These are phyloP conservation scores for Cytidiella melzeri DNA, from an alignment of 768 basidiomycete species.

Conservation along the genomic window DNA sequence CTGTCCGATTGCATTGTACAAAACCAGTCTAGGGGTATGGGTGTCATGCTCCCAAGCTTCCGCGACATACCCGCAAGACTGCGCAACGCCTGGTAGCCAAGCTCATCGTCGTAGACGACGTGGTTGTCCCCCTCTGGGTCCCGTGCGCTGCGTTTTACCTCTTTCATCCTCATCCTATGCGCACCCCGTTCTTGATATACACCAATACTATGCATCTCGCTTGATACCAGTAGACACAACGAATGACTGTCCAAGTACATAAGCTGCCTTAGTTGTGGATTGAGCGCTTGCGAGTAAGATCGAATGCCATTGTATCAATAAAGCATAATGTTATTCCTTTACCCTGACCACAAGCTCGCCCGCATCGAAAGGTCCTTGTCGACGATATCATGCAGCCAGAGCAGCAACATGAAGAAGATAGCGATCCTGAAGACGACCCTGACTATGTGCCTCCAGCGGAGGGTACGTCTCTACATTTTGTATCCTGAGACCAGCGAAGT, in stretches of 20 bases:
- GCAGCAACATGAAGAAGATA: constrained; percentile 20
- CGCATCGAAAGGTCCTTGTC: neutral
- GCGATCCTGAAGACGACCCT: constrained; percentile 64
- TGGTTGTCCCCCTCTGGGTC: too few species aligned
- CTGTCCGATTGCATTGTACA: neutral
- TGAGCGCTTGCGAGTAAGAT: neutral
- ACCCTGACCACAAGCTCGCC: neutral
- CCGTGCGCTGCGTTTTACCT: too few species aligned
- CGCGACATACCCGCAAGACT: neutral
- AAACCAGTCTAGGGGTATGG: neutral
- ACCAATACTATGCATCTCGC: neutral
- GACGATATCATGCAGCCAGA: neutral
- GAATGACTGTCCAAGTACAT: too few species aligned
- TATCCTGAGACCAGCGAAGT: neutral
- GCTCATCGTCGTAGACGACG: too few species aligned
- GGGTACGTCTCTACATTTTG: constrained; percentile 26
- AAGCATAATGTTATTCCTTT: constrained; percentile 1
- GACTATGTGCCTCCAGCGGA: constrained; percentile 58
- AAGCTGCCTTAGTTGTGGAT: too few species aligned
- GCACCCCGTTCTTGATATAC: neutral
- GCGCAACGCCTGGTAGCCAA: too few species aligned
- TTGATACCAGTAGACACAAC: neutral
- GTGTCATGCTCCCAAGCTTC: neutral
- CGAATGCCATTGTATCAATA: neutral
- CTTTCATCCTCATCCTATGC: neutral